These are phyloP conservation scores for Calonectria leucothoes DNA, from an alignment of 2,329 filamentous ascomycete genomes.

Conservation along the genomic window DNA sequence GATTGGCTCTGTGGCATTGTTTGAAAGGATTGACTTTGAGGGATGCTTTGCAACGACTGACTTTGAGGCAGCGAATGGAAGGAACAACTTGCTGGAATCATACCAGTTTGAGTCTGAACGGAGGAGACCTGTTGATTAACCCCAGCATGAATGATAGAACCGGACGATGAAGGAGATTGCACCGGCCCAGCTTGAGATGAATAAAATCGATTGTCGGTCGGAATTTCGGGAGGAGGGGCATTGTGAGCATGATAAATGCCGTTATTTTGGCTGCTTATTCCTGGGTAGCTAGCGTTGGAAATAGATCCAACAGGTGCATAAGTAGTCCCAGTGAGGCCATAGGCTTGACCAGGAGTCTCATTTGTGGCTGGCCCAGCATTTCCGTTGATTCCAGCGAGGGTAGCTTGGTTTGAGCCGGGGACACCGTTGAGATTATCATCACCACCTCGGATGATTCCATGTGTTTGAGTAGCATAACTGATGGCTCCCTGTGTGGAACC, in stretches of 20 bases:
- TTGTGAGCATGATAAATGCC: background rate
- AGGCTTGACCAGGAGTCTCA: background rate
- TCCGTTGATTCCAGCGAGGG: background rate
- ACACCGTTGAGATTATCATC: background rate
- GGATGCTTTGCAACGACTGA: background rate
- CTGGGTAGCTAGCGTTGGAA: background rate
- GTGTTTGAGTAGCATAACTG: background rate
- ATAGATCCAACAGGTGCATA: background rate
- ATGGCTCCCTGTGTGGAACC: background rate
- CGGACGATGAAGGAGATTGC: slow-evolving; percentile 11
- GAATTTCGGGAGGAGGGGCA: background rate
- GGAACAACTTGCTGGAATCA: background rate
- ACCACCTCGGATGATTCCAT: background rate
- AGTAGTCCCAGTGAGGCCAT: background rate
- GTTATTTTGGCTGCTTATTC: background rate
- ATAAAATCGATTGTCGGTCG: background rate
- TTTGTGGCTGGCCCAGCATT: background rate
- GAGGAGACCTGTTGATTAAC: slow-evolving; percentile 11
- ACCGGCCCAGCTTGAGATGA: slow-evolving; percentile 2
- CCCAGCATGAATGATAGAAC: background rate
- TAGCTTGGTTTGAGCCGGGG: background rate
- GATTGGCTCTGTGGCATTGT: background rate
- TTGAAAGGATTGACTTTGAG: background rate
- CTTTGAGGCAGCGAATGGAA: background rate
- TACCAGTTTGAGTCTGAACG: background rate